phyloP scores from a whole-genome alignment of 352 stramenopile genomes.

The Phytophthora lateralis region DNA sequence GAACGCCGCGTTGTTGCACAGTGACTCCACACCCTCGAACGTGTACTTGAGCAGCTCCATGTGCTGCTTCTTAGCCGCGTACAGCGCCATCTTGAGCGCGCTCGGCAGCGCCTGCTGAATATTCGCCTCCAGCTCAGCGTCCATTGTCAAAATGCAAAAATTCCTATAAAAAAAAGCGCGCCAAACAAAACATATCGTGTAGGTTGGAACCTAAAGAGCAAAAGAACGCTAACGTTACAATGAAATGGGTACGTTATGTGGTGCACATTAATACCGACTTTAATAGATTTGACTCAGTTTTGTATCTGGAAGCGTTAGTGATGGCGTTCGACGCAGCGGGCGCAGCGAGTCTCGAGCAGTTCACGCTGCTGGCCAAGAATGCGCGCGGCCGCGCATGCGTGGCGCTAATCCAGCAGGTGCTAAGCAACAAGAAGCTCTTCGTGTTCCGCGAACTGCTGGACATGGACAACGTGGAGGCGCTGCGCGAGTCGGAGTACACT shows the following conservation, averaged over 20 bases:
- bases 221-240: too few relatives aligned
- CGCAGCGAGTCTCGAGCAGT: slow-evolving; percentile 89
- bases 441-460: slow-evolving; percentile 93
- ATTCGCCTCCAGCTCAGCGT: slow-evolving; percentile 60
- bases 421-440: slow-evolving; percentile 93
- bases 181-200: slow-evolving; percentile 16
- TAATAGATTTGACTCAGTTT: slow-evolving; percentile 15
- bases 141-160: slow-evolving; percentile 41
- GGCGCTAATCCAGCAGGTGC: slow-evolving; percentile 92
- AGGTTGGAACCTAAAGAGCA: background rate
- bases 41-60: slow-evolving; percentile 78
- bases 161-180: slow-evolving; percentile 21
- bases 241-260: slow-evolving; percentile 1
- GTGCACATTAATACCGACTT: background rate
- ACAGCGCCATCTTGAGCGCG: slow-evolving; percentile 80
- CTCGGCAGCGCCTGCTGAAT: slow-evolving; percentile 68
- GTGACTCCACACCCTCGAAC: slow-evolving; percentile 68
- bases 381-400: slow-evolving; percentile 89
- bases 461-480: slow-evolving; percentile 90
- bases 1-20: slow-evolving; percentile 69
- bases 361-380: slow-evolving; percentile 92
- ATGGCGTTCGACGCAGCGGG: slow-evolving; percentile 78
- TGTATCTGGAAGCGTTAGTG: background rate
- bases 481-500: slow-evolving; percentile 77
- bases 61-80: slow-evolving; percentile 75